Evolutionary conservation across 176 grass and related monocot genomes (phyloP), one percentile per base, ranked within the genome.

Genomic region (Avena sativa): DNA sequence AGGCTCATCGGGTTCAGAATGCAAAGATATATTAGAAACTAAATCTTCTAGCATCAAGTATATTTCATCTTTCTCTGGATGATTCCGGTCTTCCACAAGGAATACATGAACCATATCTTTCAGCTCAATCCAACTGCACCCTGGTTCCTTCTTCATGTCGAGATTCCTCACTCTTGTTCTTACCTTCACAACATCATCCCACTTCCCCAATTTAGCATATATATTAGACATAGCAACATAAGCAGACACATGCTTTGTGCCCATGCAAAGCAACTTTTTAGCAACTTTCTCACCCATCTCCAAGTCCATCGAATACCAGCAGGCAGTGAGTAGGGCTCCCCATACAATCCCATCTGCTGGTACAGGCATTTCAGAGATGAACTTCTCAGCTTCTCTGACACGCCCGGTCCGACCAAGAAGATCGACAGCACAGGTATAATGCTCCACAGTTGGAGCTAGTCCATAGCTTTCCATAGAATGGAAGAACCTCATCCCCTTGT

Each of bases 201-300:
- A 92, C 46, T 86, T 92, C 12, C 80, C 87, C 68, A 89, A 84
- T 71, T 89, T 89, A 68, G 87, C 91, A 81, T 92, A 89, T 15
- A 92, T 89, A 71, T 89, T 92, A 62, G 91, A 92, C 87, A 92
- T 89, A 3, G 87, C 75, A 3, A 92, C 70, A 70, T 87, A 92
- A 34, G 91, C 80, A 84, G 84, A 84, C 23, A 74, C 79, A 66
- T 92, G 80, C 60, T 89, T 89, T 63, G 87, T 89, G 68, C 84
- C 84, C 87, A 92, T 80, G 80, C 21, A 70, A 76, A 92, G 79
- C 67, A 92, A 52, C 46, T 83, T 89, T 6, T 77, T 69, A 48
- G 91, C 80, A 74, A 89, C 80, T 69, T 80, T 84, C 75, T 92
- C 84, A 64, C 91, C 91, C 79, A 81, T 68, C 76, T 89, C 75